These are phyloP conservation scores for Gryganskiella cystojenkinii DNA, from an alignment of 192 early-diverging fungal genomes.

Conservation along the genomic window DNA sequence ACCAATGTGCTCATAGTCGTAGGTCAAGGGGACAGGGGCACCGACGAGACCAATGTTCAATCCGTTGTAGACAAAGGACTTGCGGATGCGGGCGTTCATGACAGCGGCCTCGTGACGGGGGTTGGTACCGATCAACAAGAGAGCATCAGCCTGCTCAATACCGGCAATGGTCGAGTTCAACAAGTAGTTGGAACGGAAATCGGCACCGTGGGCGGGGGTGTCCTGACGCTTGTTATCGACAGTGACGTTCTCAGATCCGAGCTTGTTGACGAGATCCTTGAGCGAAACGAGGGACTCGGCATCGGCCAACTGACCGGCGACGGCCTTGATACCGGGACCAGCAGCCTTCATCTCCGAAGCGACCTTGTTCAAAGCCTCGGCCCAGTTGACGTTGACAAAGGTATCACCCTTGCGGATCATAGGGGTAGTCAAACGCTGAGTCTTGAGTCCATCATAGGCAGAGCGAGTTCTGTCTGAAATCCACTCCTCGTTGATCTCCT, in stretches of 20 bases:
- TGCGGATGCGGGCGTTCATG: constrained; percentile 95
- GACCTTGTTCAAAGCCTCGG: constrained; percentile 82
- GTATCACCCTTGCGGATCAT: constrained; percentile 85
- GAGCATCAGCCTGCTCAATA: constrained; percentile 92
- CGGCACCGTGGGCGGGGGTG: constrained; percentile 64
- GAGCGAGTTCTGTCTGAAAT: constrained; percentile 98
- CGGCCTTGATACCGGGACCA: constrained; percentile 77
- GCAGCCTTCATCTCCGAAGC: constrained; percentile 72
- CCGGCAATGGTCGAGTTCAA: constrained; percentile 87
- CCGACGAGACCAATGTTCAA: constrained; percentile 89
- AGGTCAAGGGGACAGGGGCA: constrained; percentile 81
- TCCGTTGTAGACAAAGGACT: constrained; percentile 87
- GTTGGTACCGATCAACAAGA: constrained; percentile 94
- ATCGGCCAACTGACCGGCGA: constrained; percentile 94
- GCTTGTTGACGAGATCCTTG: constrained; percentile 93
- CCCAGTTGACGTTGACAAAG: constrained; percentile 89
- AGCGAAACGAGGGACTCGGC: constrained; percentile 94
- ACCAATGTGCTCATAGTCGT: constrained; percentile 92
- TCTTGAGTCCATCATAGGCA: constrained; percentile 94
- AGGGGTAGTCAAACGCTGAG: constrained; percentile 93
- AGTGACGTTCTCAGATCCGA: constrained; percentile 87
- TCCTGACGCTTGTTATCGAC: constrained; percentile 73
- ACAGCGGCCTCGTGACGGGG: constrained; percentile 96
- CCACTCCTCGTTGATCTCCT: constrained; percentile 99
- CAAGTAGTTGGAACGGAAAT: constrained; percentile 92